Percentiles rank a stretch among this genome's conserved stretches.
These are phyloP conservation scores for Penicillium chermesinum DNA, from an alignment of 495 filamentous ascomycete species.

Conservation along the genomic window DNA sequence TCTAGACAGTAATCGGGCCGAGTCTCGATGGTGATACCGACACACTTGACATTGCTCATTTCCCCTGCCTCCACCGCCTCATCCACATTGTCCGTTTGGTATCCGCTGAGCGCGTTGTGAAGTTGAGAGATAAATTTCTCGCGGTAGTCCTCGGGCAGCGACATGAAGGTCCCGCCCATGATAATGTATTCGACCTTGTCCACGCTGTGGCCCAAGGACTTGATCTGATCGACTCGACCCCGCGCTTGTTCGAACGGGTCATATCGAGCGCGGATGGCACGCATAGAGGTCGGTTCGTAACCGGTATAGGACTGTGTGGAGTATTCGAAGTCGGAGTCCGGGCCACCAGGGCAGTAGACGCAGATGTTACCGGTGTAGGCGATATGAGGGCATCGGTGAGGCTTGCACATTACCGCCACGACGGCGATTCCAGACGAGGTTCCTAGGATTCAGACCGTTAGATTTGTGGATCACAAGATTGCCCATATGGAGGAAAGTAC, in stretches of 20 bases:
- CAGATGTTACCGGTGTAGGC: conserved; percentile 98
- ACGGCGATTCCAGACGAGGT: conserved; percentile 98
- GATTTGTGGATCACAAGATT: too few species aligned
- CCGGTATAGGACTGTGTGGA: conserved; percentile 98
- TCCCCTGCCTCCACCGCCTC: conserved; percentile 88
- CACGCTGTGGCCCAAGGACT: conserved; percentile 88
- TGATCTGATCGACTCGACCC: conserved; percentile 93
- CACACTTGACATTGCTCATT: conserved; percentile 93
- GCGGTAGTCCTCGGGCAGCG: conserved; percentile 77
- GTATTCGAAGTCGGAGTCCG: conserved; percentile 97
- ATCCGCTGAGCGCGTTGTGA: conserved; percentile 93
- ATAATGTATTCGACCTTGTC: conserved; percentile 99
- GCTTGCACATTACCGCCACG: conserved; percentile 99
- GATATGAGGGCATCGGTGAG: conserved; percentile 95
- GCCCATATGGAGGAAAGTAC: too few species aligned
- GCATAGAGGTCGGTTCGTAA: conserved; percentile 97
- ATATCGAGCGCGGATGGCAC: conserved; percentile 93
- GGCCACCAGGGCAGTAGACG: conserved; percentile 96
- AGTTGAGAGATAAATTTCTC: conserved; percentile 91
- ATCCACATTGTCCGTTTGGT: conserved; percentile 85
- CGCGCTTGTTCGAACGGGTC: conserved; percentile 97
- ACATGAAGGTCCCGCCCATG: conserved; percentile 99
- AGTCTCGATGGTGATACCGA: conserved; percentile 98
- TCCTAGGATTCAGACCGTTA: too few species aligned
- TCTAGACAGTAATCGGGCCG: conserved; percentile 94